These are phyloP conservation scores for Cordyceps javanica DNA, from an alignment of 2,329 filamentous ascomycete genomes.

Conservation along the genomic window DNA sequence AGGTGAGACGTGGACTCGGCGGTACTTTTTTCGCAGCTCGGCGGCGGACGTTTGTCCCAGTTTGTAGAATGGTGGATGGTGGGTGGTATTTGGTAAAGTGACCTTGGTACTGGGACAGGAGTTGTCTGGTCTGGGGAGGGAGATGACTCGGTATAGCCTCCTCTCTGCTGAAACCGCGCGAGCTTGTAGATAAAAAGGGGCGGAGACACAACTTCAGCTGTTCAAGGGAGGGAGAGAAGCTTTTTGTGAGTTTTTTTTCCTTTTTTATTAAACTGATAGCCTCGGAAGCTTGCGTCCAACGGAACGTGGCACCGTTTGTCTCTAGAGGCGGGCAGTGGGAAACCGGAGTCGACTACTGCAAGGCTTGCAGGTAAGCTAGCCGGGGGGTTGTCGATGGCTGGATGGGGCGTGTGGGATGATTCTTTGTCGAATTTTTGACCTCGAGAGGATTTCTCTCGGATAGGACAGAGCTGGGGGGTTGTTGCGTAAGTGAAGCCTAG, in stretches of 20 bases:
- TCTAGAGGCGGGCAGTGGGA: neutral
- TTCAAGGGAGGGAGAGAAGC: too few relatives aligned
- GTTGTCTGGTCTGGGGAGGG: neutral
- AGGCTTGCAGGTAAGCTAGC: neutral
- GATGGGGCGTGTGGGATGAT: neutral
- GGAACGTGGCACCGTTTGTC: neutral
- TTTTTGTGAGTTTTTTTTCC: too few relatives aligned
- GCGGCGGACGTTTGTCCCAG: neutral
- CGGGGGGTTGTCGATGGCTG: neutral
- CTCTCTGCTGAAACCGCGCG: too few relatives aligned
- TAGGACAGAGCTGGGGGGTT: neutral
- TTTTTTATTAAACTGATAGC: too few relatives aligned
- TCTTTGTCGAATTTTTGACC: neutral
- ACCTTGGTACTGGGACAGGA: neutral
- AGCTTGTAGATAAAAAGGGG: too few relatives aligned
- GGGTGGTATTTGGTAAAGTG: constrained; percentile 1
- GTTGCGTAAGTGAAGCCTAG: too few relatives aligned
- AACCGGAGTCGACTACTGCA: neutral
- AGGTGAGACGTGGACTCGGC: neutral
- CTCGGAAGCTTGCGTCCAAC: neutral
- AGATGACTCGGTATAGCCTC: too few relatives aligned
- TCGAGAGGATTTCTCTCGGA: neutral
- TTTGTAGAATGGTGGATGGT: neutral
- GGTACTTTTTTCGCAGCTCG: neutral
- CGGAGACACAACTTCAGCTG: too few relatives aligned